phyloP scores from a whole-genome alignment of 2,329 filamentous ascomycete species.

The Domatiomyces globalis region DNA sequence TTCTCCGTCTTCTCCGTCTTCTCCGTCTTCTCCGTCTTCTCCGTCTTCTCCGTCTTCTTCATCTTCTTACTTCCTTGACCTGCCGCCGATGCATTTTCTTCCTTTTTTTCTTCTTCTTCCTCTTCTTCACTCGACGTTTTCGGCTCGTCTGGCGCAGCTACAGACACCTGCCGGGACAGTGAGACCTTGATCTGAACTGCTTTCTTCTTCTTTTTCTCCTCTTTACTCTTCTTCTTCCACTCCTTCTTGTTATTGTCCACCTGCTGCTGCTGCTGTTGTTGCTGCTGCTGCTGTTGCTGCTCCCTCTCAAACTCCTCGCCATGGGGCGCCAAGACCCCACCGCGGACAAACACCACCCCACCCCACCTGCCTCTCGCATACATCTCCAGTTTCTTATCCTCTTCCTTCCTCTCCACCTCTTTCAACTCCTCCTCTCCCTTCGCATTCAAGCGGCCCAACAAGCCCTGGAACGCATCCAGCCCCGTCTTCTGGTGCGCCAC shows the following conservation, averaged over 20 bases:
- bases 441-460: constrained; percentile 80
- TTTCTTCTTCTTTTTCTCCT: constrained; percentile 20
- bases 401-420: constrained; percentile 52
- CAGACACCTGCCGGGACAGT: too few species aligned
- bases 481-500: constrained; percentile 63
- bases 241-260: constrained; percentile 10
- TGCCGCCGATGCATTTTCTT: too few species aligned
- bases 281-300: constrained; percentile 33
- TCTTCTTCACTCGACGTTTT: constrained; percentile 26
- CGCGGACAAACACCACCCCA: constrained; percentile 67
- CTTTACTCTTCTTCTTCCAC: constrained; percentile 19
- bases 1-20: background rate
- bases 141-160: too few species aligned
- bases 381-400: constrained; percentile 56
- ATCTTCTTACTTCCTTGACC: background rate
- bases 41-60: background rate
- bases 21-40: background rate
- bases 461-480: constrained; percentile 69
- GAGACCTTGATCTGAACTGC: too few species aligned
- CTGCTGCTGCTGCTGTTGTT: constrained; percentile 7
- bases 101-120: constrained; percentile 18
- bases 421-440: constrained; percentile 61
- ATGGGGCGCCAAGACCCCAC: constrained; percentile 56
- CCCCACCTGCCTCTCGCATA: constrained; percentile 68
- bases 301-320: constrained; percentile 21